Percentiles rank a stretch among this genome's conserved stretches.
Evolutionary conservation across 139 green algal genomes (phyloP).

Genomic region (Picochlorum costavermella): DNA sequence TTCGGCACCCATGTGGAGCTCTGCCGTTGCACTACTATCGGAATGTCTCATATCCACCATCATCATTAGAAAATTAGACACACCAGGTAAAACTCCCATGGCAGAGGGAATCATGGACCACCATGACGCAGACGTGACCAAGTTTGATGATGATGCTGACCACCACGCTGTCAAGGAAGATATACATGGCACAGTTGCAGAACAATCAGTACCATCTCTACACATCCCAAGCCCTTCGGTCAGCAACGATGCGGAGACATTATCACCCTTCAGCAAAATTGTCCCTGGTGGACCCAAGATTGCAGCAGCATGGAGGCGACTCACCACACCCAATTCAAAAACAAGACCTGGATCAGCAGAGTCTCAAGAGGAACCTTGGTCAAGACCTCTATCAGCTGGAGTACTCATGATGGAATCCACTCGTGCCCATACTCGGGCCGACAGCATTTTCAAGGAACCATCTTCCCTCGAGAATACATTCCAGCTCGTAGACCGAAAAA

Average conservation of each 20-base stretch:
- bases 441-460: background rate
- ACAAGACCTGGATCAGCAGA: slow-evolving; percentile 4
- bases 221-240: background rate
- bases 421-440: background rate
- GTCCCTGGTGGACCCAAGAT: slow-evolving; percentile 2
- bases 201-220: background rate
- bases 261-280: slow-evolving; percentile 9
- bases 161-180: too few species aligned
- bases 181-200: too few species aligned
- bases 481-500: too few species aligned
- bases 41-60: background rate
- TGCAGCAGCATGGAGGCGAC: slow-evolving; percentile 5
- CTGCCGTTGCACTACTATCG: background rate
- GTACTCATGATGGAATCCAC: background rate
- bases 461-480: too few species aligned
- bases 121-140: too few species aligned
- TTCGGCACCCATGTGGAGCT: background rate
- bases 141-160: too few species aligned
- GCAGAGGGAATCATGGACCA: background rate
- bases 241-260: background rate
- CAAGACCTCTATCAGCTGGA: slow-evolving; percentile 10
- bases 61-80: background rate
- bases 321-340: slow-evolving; percentile 6
- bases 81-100: background rate
- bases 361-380: background rate